Evolutionary conservation across 2,329 filamentous ascomycete species (phyloP).

Genomic region (Phaeosphaeria sp.): DNA sequence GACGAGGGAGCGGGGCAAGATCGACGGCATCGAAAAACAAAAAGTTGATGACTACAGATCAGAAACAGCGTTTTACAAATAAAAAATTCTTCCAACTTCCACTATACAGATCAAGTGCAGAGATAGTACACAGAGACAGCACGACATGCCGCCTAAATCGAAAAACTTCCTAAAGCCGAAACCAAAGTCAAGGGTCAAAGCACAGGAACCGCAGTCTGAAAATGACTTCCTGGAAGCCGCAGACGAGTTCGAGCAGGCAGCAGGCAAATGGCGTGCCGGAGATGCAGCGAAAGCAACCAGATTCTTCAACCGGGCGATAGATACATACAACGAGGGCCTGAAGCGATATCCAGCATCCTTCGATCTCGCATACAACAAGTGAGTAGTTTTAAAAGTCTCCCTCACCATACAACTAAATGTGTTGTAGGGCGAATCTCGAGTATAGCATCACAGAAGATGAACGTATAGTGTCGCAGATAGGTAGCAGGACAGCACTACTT

Average conservation of each 20-base stretch:
- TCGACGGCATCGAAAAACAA: background rate
- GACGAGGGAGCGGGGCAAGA: constrained; percentile 22
- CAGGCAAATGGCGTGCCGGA: constrained; percentile 76
- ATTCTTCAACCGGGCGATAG: constrained; percentile 69
- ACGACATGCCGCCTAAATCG: constrained; percentile 37
- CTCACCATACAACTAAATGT: background rate
- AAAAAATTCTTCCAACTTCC: background rate
- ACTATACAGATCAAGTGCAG: background rate
- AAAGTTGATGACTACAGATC: background rate
- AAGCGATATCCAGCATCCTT: constrained; percentile 66
- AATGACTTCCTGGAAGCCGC: constrained; percentile 74
- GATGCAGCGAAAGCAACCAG: constrained; percentile 70
- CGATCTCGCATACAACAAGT: constrained; percentile 79
- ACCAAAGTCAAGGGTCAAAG: constrained; percentile 36
- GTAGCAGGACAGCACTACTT: constrained; percentile 62
- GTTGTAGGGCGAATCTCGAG: constrained; percentile 67
- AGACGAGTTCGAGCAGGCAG: constrained; percentile 73
- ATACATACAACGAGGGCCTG: constrained; percentile 70
- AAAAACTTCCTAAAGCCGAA: constrained; percentile 42
- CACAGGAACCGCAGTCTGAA: constrained; percentile 63
- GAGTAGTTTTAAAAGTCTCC: constrained; percentile 30
- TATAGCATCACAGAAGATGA: constrained; percentile 73
- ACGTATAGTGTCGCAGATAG: constrained; percentile 65
- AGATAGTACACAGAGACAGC: background rate
- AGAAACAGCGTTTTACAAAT: background rate